Base-by-base conservation (phyloP, 768 basidiomycete species). In the Lentinula edodes region DNA sequence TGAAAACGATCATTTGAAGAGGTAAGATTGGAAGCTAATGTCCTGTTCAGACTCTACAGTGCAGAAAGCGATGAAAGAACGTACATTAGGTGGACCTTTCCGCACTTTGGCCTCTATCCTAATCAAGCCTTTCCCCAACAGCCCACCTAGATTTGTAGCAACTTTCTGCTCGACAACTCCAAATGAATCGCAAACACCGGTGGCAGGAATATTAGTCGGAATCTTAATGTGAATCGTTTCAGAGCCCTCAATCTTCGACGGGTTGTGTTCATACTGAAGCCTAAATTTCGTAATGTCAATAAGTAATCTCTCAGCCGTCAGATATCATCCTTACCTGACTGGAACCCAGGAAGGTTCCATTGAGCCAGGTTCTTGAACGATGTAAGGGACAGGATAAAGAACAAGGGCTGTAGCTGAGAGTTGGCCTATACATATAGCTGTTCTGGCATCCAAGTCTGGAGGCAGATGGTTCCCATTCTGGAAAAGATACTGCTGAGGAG, bases 111-210 rank as follows among this genome's bases (percentile, higher is more conserved):
- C 88, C 70, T 92, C 91, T 59, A 93, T 74, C 50, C 90, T 82
- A 67, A 93, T 91, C 56, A 93, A 78, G 57, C 91, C 91, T 66
- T 89, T 91, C 15, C 89, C 88, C 57, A 95, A 76, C 87, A 95
- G 88, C 7, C 90, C 90, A 0, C 90, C 92, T 34, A 95, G 75
- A 48, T 84, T 76, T 39, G 84, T 85, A 5, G 91, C 91, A 35
- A 91, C 88, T 68, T 88, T 92, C 72, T 93, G 91, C 69, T 95
- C 93, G 35, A 95, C 83, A 18, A 95, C 88, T 5, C 82, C 93
- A 66, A 95, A 95, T 13, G 77, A 78, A 55, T 94, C 90, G 2
- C 86, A 86, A 6, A 77, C 69, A 2, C 78, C 68, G 28, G 75
- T 69, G 62, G 90, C 87, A 16, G 88, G 88, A 41, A 77, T 75